A percentile compares a stretch with the other conserved stretches of the same genome.
Conservation (phyloP, 179 eudicot species). For the Silene noctiflora region DNA sequence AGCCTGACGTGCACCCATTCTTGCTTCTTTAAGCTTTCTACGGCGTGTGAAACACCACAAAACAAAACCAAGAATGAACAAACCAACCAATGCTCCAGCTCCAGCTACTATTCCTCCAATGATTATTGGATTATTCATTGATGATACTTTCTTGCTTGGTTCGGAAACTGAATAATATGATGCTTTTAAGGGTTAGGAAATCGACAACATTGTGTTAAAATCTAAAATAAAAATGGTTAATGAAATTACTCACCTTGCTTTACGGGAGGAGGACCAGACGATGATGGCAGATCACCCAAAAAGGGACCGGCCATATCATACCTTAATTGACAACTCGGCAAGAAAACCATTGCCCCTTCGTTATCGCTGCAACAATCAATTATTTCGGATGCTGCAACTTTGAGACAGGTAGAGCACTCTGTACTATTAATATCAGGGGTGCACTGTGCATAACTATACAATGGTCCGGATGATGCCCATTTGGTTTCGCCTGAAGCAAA, state of each 20-base stretch:
- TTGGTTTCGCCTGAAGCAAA: constrained; percentile 19
- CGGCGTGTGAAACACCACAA: constrained; percentile 19
- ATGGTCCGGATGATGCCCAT: background rate
- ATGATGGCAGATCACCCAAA: background rate
- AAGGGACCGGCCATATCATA: constrained; percentile 12
- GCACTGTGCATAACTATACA: constrained; percentile 26
- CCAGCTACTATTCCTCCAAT: constrained; percentile 18
- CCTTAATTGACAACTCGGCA: constrained; percentile 25
- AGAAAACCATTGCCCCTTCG: background rate
- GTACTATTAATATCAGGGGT: constrained; percentile 5
- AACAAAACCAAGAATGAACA: background rate
- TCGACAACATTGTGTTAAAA: background rate
- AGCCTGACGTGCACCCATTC: background rate
- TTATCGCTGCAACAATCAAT: background rate
- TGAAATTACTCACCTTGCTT: background rate
- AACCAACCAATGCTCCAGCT: background rate
- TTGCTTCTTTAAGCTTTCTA: background rate
- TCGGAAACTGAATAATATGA: no score
- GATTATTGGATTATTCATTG: constrained; percentile 10
- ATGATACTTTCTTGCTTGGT: background rate
- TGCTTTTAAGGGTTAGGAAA: background rate
- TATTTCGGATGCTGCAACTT: background rate
- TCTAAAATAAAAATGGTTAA: background rate
- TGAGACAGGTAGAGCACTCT: constrained; percentile 14
- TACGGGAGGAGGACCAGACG: background rate